These are phyloP conservation scores for Chaetoceros tenuissimus DNA, from an alignment of 108 stramenopile species.

Conservation along the genomic window DNA sequence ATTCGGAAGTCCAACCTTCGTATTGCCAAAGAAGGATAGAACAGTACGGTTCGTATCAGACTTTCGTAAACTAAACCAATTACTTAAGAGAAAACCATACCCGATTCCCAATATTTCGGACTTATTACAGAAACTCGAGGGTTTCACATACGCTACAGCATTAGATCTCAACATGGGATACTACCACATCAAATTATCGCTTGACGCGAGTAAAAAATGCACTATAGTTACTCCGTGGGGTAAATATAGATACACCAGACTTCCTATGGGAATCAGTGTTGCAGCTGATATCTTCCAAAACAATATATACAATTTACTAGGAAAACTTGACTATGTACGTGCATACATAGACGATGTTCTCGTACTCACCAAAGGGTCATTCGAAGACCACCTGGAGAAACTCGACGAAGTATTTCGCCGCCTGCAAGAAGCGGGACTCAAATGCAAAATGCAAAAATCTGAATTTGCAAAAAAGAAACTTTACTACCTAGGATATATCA, in stretches of 20 bases:
- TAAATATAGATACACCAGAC: slow-evolving; percentile 21
- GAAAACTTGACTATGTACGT: slow-evolving; percentile 12
- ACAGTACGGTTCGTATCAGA: too few species aligned
- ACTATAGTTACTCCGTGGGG: slow-evolving; percentile 39
- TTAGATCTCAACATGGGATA: slow-evolving; percentile 44
- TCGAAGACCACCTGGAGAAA: slow-evolving; percentile 23
- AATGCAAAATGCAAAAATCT: slow-evolving; percentile 14
- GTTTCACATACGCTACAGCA: slow-evolving; percentile 31
- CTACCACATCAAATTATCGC: slow-evolving; percentile 42
- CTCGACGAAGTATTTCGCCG: slow-evolving; percentile 11
- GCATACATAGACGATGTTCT: slow-evolving; percentile 34
- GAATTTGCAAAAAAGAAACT: slow-evolving; percentile 9
- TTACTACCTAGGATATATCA: slow-evolving; percentile 26
- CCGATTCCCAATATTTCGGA: slow-evolving; percentile 41
- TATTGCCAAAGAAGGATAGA: too few species aligned
- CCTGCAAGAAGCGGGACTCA: slow-evolving; percentile 12
- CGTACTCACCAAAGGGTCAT: slow-evolving; percentile 11
- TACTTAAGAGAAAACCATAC: slow-evolving; percentile 23
- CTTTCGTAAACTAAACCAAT: too few species aligned
- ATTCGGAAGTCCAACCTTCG: too few species aligned
- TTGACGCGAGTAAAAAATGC: slow-evolving; percentile 17
- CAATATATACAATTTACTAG: slow-evolving; percentile 21
- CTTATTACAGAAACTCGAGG: slow-evolving; percentile 19
- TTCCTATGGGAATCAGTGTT: slow-evolving; percentile 32
- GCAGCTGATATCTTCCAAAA: slow-evolving; percentile 33